phyloP scores from a whole-genome alignment of 176 grass and related monocot genomes.

The Cocos nucifera region DNA sequence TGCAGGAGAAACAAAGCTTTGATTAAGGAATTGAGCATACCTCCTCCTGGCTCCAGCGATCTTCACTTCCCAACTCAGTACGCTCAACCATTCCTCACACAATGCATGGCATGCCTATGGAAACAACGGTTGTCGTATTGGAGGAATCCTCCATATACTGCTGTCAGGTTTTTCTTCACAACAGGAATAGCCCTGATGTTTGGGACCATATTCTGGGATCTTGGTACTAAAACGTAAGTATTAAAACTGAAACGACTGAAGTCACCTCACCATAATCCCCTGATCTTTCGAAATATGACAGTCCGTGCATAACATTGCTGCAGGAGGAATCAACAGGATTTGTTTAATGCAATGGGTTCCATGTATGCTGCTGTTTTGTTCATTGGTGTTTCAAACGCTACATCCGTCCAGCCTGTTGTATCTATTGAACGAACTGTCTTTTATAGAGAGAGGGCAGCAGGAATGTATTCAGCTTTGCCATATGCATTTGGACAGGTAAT shows the following conservation, averaged over 20 bases:
- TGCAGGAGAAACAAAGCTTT: conserved; percentile 53
- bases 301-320: conserved; percentile 1
- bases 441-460: conserved; percentile 72
- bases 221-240: conserved; percentile 56
- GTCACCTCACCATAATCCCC: too few relatives aligned
- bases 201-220: conserved; percentile 80
- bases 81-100: conserved; percentile 49
- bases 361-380: conserved; percentile 79
- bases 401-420: conserved; percentile 62
- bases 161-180: conserved; percentile 76
- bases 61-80: conserved; percentile 64
- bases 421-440: conserved; percentile 69
- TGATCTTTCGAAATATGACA: too few relatives aligned
- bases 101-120: conserved; percentile 77
- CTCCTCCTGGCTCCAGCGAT: conserved; percentile 51
- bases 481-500: conserved; percentile 81
- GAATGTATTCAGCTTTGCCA: conserved; percentile 78
- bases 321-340: conserved; percentile 54
- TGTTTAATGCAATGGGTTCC: conserved; percentile 84
- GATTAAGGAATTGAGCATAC: conserved; percentile 57
- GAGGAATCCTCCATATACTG: conserved; percentile 90
- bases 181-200: conserved; percentile 56
- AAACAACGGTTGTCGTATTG: conserved; percentile 80
- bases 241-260: neutral
- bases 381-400: conserved; percentile 56